phyloP scores from a whole-genome alignment of 2,329 filamentous ascomycete species.

The Macroventuria anomochaeta region DNA sequence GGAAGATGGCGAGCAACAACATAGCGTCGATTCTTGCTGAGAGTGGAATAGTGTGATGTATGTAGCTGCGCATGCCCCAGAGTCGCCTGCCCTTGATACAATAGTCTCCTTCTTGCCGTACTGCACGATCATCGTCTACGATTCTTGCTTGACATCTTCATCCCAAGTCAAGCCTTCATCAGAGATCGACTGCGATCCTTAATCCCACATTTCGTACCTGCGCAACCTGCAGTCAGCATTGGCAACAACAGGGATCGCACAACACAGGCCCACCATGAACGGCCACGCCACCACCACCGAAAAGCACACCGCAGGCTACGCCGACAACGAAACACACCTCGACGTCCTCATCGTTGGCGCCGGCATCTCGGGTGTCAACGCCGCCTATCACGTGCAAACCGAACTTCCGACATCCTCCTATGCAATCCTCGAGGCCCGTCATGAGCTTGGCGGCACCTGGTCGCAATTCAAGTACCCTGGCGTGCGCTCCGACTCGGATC shows the following conservation, averaged over 20 bases:
- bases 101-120: neutral
- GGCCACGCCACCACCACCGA: slow-evolving; percentile 21
- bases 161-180: neutral
- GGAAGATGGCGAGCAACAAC: neutral
- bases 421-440: slow-evolving; percentile 71
- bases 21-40: neutral
- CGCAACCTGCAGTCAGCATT: slow-evolving; percentile 15
- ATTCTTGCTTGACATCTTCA: neutral
- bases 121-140: neutral
- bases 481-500: slow-evolving; percentile 61
- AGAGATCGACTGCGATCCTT: neutral
- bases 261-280: slow-evolving; percentile 25
- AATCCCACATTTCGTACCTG: neutral
- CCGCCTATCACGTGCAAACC: slow-evolving; percentile 72
- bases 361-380: slow-evolving; percentile 77
- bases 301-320: slow-evolving; percentile 20
- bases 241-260: neutral
- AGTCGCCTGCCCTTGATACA: neutral
- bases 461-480: slow-evolving; percentile 78
- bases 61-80: neutral
- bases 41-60: slow-evolving; percentile 1
- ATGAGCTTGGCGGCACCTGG: slow-evolving; percentile 77
- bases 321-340: slow-evolving; percentile 29
- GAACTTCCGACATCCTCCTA: slow-evolving; percentile 64
- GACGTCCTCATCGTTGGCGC: slow-evolving; percentile 71